A percentile compares a stretch with the other conserved stretches of the same genome.
Evolutionary conservation across 768 basidiomycete species (phyloP).

Genomic region (Rhodotorula babjevae): DNA sequence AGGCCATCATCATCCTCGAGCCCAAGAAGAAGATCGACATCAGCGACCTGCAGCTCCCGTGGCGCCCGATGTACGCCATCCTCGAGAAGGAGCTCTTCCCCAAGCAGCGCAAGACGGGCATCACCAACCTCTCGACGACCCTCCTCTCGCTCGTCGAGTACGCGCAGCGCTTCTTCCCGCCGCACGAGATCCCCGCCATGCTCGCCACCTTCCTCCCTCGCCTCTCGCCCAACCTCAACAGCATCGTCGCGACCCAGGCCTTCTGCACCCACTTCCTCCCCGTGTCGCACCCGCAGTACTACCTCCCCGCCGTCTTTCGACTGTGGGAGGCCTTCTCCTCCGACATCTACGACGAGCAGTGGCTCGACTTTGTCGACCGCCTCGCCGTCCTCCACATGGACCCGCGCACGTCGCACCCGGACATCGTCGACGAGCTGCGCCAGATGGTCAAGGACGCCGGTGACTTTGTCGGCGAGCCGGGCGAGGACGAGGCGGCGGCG

Average conservation of each 20-base stretch:
- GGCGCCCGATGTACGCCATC: slow-evolving; percentile 71
- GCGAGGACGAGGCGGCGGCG: too few relatives aligned
- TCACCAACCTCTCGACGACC: slow-evolving; percentile 48
- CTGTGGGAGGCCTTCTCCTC: slow-evolving; percentile 85
- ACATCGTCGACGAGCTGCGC: slow-evolving; percentile 54
- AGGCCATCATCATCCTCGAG: slow-evolving; percentile 50
- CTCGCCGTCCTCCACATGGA: slow-evolving; percentile 76
- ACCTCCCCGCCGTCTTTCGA: slow-evolving; percentile 69
- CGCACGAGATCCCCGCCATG: slow-evolving; percentile 80
- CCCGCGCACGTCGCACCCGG: slow-evolving; percentile 69
- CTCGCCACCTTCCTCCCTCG: slow-evolving; percentile 75
- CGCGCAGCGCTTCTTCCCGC: slow-evolving; percentile 79
- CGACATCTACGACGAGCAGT: slow-evolving; percentile 82
- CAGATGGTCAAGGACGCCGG: slow-evolving; percentile 30
- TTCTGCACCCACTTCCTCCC: slow-evolving; percentile 83
- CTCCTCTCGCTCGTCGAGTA: slow-evolving; percentile 49
- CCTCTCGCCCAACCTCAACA: slow-evolving; percentile 67
- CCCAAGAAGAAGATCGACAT: slow-evolving; percentile 69
- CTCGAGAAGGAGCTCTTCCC: slow-evolving; percentile 72
- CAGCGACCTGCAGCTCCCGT: slow-evolving; percentile 72
- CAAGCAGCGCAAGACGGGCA: slow-evolving; percentile 49
- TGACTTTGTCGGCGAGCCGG: slow-evolving; percentile 5
- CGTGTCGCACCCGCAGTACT: slow-evolving; percentile 73
- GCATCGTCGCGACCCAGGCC: slow-evolving; percentile 69
- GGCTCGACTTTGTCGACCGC: slow-evolving; percentile 73